phyloP scores from a whole-genome alignment of 768 basidiomycete species.

The Psilocybe cyanescens region DNA sequence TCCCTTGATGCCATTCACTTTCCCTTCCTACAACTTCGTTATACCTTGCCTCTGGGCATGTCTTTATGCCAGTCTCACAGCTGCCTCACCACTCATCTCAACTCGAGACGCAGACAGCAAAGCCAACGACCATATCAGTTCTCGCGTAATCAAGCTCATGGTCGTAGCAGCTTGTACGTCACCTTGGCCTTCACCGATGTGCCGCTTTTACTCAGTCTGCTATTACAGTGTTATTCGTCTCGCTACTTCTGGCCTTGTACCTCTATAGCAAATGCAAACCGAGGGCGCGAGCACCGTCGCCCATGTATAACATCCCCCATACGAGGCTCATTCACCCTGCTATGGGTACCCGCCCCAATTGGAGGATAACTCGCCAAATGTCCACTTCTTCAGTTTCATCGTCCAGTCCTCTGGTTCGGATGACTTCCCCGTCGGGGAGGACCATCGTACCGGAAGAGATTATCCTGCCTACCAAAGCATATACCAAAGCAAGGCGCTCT shows the following conservation, averaged over 20 bases:
- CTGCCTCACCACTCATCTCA: background rate
- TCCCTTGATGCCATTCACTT: background rate
- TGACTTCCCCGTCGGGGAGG: background rate
- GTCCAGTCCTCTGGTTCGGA: background rate
- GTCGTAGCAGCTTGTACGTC: constrained; percentile 17
- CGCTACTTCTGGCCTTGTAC: constrained; percentile 8
- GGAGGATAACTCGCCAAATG: background rate
- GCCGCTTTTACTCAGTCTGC: background rate
- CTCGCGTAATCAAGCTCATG: constrained; percentile 4
- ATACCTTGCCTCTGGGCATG: background rate
- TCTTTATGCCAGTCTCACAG: background rate
- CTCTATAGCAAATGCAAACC: constrained; percentile 9
- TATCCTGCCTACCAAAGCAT: background rate
- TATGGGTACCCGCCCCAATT: background rate
- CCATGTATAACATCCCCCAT: background rate
- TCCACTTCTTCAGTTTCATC: background rate
- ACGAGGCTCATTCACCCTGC: background rate
- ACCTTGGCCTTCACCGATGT: background rate
- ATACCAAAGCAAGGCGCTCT: background rate
- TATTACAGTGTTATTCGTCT: constrained; percentile 4
- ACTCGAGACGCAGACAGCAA: background rate
- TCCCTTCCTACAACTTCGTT: background rate
- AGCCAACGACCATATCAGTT: background rate
- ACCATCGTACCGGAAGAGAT: background rate
- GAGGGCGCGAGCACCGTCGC: background rate